Evolutionary conservation across 176 grass and related monocot species (phyloP), one percentile per base, ranked within the genome.

Genomic region (Luzula sylvatica): DNA sequence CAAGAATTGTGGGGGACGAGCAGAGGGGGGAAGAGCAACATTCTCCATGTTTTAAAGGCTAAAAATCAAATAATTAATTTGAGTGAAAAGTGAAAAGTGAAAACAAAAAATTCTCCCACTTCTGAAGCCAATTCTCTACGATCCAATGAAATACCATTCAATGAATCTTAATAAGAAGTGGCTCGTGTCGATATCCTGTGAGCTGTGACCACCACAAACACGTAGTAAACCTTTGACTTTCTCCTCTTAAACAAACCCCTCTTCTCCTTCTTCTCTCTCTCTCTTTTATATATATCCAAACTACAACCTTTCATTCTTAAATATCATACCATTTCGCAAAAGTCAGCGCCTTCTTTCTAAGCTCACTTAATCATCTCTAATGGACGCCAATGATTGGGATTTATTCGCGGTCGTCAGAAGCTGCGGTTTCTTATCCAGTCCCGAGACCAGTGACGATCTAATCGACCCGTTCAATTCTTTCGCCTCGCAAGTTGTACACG

Each of bases 321-420:
- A 78, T 72, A 61, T 61, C 47, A 8, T 8, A 26, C 7, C 15
- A 3, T 6, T 12, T 9, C 23, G 49, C 24, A 61, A 75, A 68
- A 50, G 42, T 83, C 72, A 83, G 70, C 53, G 54, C 55, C 42
- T 71, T 43, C 29, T 46, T 38, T 20, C 28, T 9, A 0, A 40
- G 24, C 21, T 8, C 46, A 5, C 9, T n/a, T 43, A 35, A 38
- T 58, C 73, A 61, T 49, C 56, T 69, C 56, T 80, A 74, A 83
- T 86, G 46, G 55, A 78, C 57, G 42, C 75, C 66, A 86, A 98
- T 79, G 77, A 96, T 57, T 96, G 90, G 93, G 93, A 98, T 72
- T 72, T 98, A 29, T 74, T 74, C 23, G 93, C 93, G 21, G 81
- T 98, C 42, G 93, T 98, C 13, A 83, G 93, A 58, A 78, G 93